Conservation (phyloP, 2,329 filamentous ascomycete species). For the Diaporthe sp. region DNA sequence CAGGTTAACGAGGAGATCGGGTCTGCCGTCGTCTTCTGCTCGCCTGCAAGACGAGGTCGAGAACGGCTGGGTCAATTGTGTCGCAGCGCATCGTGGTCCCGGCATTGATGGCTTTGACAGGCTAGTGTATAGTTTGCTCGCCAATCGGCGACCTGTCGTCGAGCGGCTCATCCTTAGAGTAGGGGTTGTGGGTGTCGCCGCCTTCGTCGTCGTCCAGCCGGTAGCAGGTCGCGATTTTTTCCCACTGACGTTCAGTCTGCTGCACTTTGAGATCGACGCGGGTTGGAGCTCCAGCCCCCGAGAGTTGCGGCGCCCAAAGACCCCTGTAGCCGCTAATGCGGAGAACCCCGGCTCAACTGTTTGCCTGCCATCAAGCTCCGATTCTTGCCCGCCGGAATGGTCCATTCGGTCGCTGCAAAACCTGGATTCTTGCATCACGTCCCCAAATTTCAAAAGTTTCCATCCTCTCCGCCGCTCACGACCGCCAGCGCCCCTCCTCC, state of each 20-base stretch:
- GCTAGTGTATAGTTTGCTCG: conserved; percentile 50
- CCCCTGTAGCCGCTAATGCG: conserved; percentile 31
- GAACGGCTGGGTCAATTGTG: conserved; percentile 27
- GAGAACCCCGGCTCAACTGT: neutral
- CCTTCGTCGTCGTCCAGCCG: conserved; percentile 4
- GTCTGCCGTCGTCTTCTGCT: conserved; percentile 23
- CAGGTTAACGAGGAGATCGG: conserved; percentile 25
- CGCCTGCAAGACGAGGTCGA: conserved; percentile 30
- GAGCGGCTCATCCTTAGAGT: conserved; percentile 53
- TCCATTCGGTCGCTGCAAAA: conserved; percentile 27
- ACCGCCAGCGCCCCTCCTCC: neutral
- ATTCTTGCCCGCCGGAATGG: conserved; percentile 27
- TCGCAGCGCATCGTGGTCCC: conserved; percentile 28
- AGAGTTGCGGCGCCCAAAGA: conserved; percentile 13
- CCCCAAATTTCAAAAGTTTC: conserved; percentile 31
- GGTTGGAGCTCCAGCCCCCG: conserved; percentile 16
- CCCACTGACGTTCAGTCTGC: neutral
- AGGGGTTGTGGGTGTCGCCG: conserved; percentile 42
- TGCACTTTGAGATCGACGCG: conserved; percentile 1
- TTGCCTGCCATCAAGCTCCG: conserved; percentile 33
- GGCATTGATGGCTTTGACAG: conserved; percentile 36
- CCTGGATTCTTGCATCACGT: conserved; percentile 27
- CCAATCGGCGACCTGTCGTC: conserved; percentile 54
- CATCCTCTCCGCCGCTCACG: neutral
- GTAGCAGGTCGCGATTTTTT: conserved; percentile 33